Evolutionary conservation across 2,329 filamentous ascomycete genomes (phyloP).

Genomic region (Myriangium duriaei): DNA sequence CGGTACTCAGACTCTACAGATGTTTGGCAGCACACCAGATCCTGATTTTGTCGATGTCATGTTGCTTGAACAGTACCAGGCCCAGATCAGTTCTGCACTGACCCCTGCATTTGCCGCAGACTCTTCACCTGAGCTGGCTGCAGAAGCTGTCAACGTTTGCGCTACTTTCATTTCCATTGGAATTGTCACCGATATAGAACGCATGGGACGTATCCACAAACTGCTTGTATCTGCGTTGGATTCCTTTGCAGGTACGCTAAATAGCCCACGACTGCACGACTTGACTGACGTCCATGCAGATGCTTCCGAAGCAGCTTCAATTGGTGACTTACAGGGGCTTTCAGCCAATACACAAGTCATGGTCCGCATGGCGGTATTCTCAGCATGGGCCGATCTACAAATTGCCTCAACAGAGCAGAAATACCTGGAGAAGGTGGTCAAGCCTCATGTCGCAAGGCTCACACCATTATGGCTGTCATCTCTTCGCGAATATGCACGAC

Average conservation of each 20-base stretch:
- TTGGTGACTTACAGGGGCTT: constrained; percentile 83
- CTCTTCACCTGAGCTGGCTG: constrained; percentile 88
- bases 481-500: constrained; percentile 78
- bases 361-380: constrained; percentile 96
- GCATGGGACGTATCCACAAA: constrained; percentile 98
- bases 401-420: constrained; percentile 86
- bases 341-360: constrained; percentile 96
- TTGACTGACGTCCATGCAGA: constrained; percentile 65
- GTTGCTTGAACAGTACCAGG: constrained; percentile 93
- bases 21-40: constrained; percentile 91
- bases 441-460: constrained; percentile 76
- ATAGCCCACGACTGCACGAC: constrained; percentile 14
- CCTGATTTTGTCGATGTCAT: constrained; percentile 97
- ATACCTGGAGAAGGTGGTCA: constrained; percentile 78
- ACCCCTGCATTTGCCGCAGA: constrained; percentile 93
- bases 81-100: constrained; percentile 90
- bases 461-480: constrained; percentile 92
- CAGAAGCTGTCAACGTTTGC: constrained; percentile 92
- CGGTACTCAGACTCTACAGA: constrained; percentile 28
- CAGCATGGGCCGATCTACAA: constrained; percentile 93
- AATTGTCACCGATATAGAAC: constrained; percentile 91
- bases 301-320: constrained; percentile 68
- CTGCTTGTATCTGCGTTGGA: constrained; percentile 81
- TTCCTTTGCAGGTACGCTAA: constrained; percentile 67
- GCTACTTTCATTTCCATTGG: constrained; percentile 96